A percentile compares a stretch with the other conserved stretches of the same genome.
Evolutionary conservation across 2,329 filamentous ascomycete species (phyloP).

Genomic region (Fusarium sp.): DNA sequence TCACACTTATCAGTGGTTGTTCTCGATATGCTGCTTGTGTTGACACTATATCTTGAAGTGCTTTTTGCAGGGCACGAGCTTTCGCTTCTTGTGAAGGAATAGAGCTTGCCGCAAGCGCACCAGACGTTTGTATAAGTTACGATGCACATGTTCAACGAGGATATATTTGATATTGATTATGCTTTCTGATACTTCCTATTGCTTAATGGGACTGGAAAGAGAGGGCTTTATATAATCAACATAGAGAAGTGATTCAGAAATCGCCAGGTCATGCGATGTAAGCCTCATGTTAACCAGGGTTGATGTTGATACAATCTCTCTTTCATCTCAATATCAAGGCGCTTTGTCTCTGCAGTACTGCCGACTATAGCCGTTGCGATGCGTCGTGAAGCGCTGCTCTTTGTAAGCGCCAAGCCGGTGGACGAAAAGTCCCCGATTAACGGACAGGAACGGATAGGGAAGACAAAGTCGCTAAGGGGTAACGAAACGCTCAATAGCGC

Average conservation of each 20-base stretch:
- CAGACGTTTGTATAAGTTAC: neutral
- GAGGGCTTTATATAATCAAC: neutral
- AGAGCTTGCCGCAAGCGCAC: neutral
- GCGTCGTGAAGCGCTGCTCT: neutral
- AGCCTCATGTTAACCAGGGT: accelerated
- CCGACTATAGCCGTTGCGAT: neutral
- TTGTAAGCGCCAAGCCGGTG: neutral
- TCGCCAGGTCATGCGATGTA: neutral
- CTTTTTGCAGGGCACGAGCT: neutral
- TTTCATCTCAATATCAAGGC: too few relatives aligned
- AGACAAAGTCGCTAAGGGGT: too few relatives aligned
- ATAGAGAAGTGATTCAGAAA: neutral
- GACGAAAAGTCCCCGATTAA: neutral
- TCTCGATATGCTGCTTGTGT: neutral
- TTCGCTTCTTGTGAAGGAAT: neutral
- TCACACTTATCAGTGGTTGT: neutral
- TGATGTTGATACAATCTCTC: too few relatives aligned
- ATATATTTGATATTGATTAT: too few relatives aligned
- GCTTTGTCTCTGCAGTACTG: neutral
- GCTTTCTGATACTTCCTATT: too few relatives aligned
- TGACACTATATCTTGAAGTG: neutral
- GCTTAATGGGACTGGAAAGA: neutral
- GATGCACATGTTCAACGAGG: neutral
- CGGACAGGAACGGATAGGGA: too few relatives aligned
- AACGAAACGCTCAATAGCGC: too few relatives aligned